These are phyloP conservation scores for Psilocybe mexicana DNA, from an alignment of 1,284 basidiomycete genomes.

Conservation along the genomic window DNA sequence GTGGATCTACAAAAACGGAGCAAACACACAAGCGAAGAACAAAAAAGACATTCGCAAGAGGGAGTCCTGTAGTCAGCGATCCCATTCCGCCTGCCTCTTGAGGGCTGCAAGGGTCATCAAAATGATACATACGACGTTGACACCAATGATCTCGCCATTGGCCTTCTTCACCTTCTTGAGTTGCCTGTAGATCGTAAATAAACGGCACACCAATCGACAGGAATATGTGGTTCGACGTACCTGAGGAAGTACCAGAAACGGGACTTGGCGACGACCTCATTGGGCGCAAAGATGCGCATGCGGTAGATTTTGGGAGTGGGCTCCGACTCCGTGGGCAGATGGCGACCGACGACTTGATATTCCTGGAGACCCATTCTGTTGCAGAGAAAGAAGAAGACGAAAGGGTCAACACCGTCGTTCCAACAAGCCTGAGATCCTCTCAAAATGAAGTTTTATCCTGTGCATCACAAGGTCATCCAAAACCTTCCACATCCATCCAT, in stretches of 20 bases:
- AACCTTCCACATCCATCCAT: conserved; percentile 25
- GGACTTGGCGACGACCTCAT: conserved; percentile 98
- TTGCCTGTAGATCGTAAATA: conserved; percentile 56
- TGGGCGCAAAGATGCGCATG: conserved; percentile 99
- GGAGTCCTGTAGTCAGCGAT: conserved; percentile 48
- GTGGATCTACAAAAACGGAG: conserved; percentile 67
- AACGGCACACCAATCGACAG: not conserved
- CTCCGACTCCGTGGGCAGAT: conserved; percentile 92
- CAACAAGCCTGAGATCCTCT: not conserved
- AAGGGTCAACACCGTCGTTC: conserved; percentile 19
- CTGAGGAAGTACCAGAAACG: conserved; percentile 99
- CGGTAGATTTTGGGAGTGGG: conserved; percentile 97
- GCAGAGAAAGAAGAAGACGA: conserved; percentile 1
- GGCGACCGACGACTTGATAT: conserved; percentile 98
- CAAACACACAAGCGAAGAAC: conserved; percentile 16
- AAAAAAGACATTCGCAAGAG: conserved; percentile 22
- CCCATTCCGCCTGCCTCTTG: conserved; percentile 84
- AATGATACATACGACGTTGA: conserved; percentile 87
- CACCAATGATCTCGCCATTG: conserved; percentile 97
- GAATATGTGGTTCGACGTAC: conserved; percentile 37
- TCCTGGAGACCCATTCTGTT: conserved; percentile 59
- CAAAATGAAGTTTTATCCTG: not conserved
- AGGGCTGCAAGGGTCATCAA: conserved; percentile 72
- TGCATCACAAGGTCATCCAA: conserved; percentile 24
- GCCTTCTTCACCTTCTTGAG: conserved; percentile 99